Conservation (phyloP, 768 basidiomycete species). For the Nevesoporus exiguus region DNA sequence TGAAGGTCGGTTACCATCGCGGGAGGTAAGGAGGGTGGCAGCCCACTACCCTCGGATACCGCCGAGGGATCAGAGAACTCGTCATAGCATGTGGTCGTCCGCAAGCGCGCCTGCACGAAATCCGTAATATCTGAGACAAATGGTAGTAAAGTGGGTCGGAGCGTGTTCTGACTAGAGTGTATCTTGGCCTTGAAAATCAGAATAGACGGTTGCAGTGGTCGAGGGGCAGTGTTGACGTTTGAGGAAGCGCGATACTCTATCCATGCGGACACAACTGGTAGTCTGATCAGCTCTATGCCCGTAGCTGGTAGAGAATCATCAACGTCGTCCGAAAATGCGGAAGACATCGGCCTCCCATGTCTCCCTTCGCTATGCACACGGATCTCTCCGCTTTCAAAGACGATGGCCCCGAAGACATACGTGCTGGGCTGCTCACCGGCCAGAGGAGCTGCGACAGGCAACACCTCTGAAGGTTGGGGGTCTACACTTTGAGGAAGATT, state of each 20-base stretch:
- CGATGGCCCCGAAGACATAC: constrained; percentile 60
- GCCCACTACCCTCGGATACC: constrained; percentile 4
- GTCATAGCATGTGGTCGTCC: constrained; percentile 40
- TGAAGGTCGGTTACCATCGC: constrained; percentile 9
- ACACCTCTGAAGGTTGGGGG: constrained; percentile 4
- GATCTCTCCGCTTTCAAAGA: constrained; percentile 84
- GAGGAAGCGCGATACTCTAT: constrained; percentile 71
- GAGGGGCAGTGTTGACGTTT: constrained; percentile 35
- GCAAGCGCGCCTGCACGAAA: constrained; percentile 68
- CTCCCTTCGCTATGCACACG: constrained; percentile 58
- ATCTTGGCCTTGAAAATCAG: constrained; percentile 85
- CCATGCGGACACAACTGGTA: constrained; percentile 81
- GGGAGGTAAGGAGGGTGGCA: constrained; percentile 19
- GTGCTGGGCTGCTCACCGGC: constrained; percentile 43
- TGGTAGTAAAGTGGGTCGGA: constrained; percentile 78
- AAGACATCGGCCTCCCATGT: constrained; percentile 37
- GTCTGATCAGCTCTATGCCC: constrained; percentile 59
- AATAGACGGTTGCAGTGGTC: constrained; percentile 47
- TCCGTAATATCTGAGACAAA: constrained; percentile 78
- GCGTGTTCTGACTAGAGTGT: constrained; percentile 81
- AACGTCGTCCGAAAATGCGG: constrained; percentile 38
- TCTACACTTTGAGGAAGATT: constrained; percentile 41
- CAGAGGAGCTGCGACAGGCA: constrained; percentile 6
- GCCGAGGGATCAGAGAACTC: constrained; percentile 13
- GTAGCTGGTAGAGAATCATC: constrained; percentile 50